Conservation (phyloP, 108 stramenopile genomes). For the Pelagomonas calceolata region DNA sequence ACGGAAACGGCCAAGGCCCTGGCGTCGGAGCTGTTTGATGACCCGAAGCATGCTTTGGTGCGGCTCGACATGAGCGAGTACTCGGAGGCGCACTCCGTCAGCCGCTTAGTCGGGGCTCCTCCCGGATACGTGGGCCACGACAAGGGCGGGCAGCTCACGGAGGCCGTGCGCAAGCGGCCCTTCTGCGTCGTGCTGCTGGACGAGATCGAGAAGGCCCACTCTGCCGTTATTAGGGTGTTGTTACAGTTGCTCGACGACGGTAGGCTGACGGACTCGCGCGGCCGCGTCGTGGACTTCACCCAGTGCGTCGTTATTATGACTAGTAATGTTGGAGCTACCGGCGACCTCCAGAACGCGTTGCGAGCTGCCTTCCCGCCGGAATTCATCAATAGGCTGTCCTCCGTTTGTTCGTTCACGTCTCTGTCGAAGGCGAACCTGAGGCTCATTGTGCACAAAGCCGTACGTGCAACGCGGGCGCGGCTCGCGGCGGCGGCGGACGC, state of each 20-base stretch:
- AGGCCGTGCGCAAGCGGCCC: constrained; percentile 87
- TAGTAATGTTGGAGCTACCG: constrained; percentile 82
- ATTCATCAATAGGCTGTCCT: constrained; percentile 94
- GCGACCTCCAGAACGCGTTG: constrained; percentile 63
- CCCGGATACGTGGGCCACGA: constrained; percentile 92
- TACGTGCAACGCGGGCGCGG: too few species aligned
- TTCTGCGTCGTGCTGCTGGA: constrained; percentile 92
- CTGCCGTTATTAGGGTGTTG: constrained; percentile 93
- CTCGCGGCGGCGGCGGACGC: too few species aligned
- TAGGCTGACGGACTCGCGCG: constrained; percentile 91
- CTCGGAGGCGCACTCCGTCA: constrained; percentile 87
- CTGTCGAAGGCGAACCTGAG: constrained; percentile 70
- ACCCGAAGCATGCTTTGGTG: constrained; percentile 71
- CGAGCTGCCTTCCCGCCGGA: constrained; percentile 75
- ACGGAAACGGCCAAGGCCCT: constrained; percentile 91
- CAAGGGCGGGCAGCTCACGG: constrained; percentile 96
- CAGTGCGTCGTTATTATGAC: constrained; percentile 94
- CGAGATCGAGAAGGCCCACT: constrained; percentile 98
- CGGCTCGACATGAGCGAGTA: constrained; percentile 98
- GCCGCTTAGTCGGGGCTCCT: constrained; percentile 81
- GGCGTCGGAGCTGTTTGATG: constrained; percentile 74
- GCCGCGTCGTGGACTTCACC: constrained; percentile 84
- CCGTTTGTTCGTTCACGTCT: constrained; percentile 86
- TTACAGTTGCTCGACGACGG: constrained; percentile 96
- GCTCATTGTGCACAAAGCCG: constrained; percentile 50